phyloP scores from a whole-genome alignment of 2,329 filamentous ascomycete genomes.

The Neoscytalidium dimidiatum region DNA sequence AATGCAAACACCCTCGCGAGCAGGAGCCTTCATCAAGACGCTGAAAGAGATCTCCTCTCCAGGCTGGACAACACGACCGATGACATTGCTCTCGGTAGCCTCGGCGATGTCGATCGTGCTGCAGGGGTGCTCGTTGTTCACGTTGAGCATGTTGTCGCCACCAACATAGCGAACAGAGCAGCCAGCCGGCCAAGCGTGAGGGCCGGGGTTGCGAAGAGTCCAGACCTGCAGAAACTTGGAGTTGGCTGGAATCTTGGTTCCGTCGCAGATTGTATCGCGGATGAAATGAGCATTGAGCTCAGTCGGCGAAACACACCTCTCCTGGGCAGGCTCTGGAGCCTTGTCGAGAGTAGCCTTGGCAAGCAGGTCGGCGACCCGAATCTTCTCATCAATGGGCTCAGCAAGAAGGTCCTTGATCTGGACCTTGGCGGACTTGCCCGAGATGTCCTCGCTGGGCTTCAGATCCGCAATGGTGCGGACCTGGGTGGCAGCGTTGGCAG shows the following conservation, averaged over 20 bases:
- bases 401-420: constrained; percentile 41
- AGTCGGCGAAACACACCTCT: constrained; percentile 24
- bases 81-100: constrained; percentile 80
- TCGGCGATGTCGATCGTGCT: constrained; percentile 74
- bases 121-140: constrained; percentile 78
- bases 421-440: constrained; percentile 41
- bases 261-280: constrained; percentile 76
- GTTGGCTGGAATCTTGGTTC: constrained; percentile 69
- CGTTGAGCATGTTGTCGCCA: constrained; percentile 93
- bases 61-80: constrained; percentile 67
- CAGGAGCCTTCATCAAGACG: constrained; percentile 79
- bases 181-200: constrained; percentile 78
- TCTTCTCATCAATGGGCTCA: constrained; percentile 38
- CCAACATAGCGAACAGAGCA: constrained; percentile 90
- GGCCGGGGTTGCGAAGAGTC: constrained; percentile 84
- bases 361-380: constrained; percentile 27
- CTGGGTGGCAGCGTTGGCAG: constrained; percentile 57
- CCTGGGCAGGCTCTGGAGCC: constrained; percentile 6
- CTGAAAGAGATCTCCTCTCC: constrained; percentile 80
- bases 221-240: constrained; percentile 85
- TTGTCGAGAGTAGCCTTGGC: constrained; percentile 19
- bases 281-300: constrained; percentile 69
- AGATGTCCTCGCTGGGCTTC: constrained; percentile 56
- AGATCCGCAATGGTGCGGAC: constrained; percentile 65
- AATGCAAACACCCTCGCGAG: constrained; percentile 74